phyloP scores from a whole-genome alignment of 2,329 filamentous ascomycete species.

The Didymella segeticola region DNA sequence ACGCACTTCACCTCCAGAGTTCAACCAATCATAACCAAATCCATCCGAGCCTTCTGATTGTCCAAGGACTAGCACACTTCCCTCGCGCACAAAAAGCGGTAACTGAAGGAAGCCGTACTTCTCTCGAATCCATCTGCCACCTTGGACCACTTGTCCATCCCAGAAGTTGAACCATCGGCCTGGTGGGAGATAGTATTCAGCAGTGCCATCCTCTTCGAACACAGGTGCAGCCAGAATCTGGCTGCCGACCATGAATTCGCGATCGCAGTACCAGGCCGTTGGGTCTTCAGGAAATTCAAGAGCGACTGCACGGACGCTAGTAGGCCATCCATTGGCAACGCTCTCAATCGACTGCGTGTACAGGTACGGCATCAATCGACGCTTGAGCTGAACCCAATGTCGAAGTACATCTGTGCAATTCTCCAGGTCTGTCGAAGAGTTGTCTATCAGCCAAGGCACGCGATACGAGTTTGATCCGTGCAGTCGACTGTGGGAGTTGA shows the following conservation, averaged over 20 bases:
- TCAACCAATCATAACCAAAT: conserved; percentile 52
- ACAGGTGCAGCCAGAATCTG: conserved; percentile 69
- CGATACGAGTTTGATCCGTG: conserved; percentile 75
- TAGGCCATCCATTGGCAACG: conserved; percentile 62
- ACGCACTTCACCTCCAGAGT: conserved; percentile 46
- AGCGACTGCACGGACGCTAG: conserved; percentile 68
- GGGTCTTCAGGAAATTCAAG: conserved; percentile 75
- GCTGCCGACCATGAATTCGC: conserved; percentile 76
- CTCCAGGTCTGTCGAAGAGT: conserved; percentile 60
- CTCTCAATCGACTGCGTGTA: conserved; percentile 60
- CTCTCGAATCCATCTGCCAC: conserved; percentile 54
- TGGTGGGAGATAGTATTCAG: conserved; percentile 70
- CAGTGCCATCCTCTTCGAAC: conserved; percentile 67
- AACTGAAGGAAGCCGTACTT: conserved; percentile 49
- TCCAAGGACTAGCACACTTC: conserved; percentile 50
- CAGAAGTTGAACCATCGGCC: conserved; percentile 61
- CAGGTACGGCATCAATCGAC: conserved; percentile 65
- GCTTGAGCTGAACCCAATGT: conserved; percentile 61
- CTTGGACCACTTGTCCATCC: conserved; percentile 50
- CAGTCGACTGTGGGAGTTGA: conserved; percentile 73
- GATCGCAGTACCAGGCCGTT: conserved; percentile 71
- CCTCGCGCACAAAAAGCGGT: conserved; percentile 52
- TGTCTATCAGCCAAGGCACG: conserved; percentile 76
- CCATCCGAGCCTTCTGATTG: conserved; percentile 47
- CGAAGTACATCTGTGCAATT: conserved; percentile 62